Percentiles rank a stretch among this genome's conserved stretches.
phyloP scores from a whole-genome alignment of 768 basidiomycete species.

The Collybia nuda region DNA sequence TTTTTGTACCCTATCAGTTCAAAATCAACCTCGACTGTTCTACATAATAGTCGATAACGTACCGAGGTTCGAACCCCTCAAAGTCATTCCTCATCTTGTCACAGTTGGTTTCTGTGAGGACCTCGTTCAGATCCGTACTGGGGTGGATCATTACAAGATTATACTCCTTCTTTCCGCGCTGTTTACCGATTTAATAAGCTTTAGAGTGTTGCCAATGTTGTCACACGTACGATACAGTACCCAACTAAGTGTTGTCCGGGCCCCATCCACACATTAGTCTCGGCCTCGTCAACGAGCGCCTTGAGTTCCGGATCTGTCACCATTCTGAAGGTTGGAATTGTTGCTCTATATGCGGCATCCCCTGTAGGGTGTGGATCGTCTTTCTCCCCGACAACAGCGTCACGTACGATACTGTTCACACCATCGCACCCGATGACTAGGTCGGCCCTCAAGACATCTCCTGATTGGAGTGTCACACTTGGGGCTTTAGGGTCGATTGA shows the following conservation, averaged over 20 bases:
- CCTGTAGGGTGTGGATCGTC: slow-evolving; percentile 54
- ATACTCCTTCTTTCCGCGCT: slow-evolving; percentile 39
- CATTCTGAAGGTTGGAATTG: slow-evolving; percentile 44
- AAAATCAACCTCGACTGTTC: background rate
- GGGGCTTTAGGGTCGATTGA: slow-evolving; percentile 22
- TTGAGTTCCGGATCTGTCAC: slow-evolving; percentile 51
- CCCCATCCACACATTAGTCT: slow-evolving; percentile 63
- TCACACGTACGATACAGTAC: slow-evolving; percentile 32
- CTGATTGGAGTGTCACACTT: background rate
- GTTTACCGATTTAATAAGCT: background rate
- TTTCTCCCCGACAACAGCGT: slow-evolving; percentile 47
- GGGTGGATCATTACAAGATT: slow-evolving; percentile 47
- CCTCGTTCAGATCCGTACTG: slow-evolving; percentile 35
- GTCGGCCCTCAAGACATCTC: background rate
- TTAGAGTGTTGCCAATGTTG: background rate
- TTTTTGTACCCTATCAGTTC: slow-evolving; percentile 36
- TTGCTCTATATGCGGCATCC: slow-evolving; percentile 61
- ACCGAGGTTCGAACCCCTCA: slow-evolving; percentile 50
- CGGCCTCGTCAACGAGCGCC: slow-evolving; percentile 46
- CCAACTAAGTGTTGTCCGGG: slow-evolving; percentile 38
- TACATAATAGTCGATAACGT: background rate
- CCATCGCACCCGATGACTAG: slow-evolving; percentile 40
- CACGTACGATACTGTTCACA: slow-evolving; percentile 46
- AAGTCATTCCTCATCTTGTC: slow-evolving; percentile 49
- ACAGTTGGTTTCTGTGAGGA: slow-evolving; percentile 41